Evolutionary conservation across 2,329 filamentous ascomycete species (phyloP), one percentile per base, ranked within the genome.

Genomic region (Aspergillus felis): DNA sequence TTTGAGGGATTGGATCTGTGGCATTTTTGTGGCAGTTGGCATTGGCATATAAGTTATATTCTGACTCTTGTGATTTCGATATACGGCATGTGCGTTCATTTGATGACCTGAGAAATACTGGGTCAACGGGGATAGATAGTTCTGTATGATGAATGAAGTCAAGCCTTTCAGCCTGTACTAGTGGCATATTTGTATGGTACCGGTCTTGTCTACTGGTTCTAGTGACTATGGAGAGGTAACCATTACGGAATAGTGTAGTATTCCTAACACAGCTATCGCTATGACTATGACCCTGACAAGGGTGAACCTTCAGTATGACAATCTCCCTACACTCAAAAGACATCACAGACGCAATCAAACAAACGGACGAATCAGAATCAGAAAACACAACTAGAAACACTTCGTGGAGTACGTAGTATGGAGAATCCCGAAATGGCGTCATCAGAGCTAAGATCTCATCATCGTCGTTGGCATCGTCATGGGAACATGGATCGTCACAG

Each of bases 1-100:
- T 99, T 64, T 96, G 79, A 81, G 41, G 4, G 24, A 20, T 27
- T 28, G 10, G n/a, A 20, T 46, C 47, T 53, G 12, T 46, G 4
- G 3, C 20, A 24, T 17, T 27, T 50, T 49, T 35, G 29, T 24
- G 29, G 29, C 29, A 14, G 29, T 32, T 29, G 28, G 28, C 14
- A 14, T 35, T 38, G 32, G 32, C 32, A 35, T 9, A 28, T 32
- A 32, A 12, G 29, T 32, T 17, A 8, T 38, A 14, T 8, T 35
- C 14, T 17, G 14, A 7, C 32, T 6, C 32, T 17, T 17, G 6
- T 17, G 14, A 35, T 27, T 28, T 49, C 14, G 28, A n/a, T 20
- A 27, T 49, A 49, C 28, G 42, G 20, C 22, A 17, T 46, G 20
- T 17, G n/a, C 22, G 42, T 24, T 46, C 10, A 24, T 22, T 24